These are phyloP conservation scores for Fusarium scirpi DNA, from an alignment of 2,329 filamentous ascomycete genomes.

Conservation along the genomic window DNA sequence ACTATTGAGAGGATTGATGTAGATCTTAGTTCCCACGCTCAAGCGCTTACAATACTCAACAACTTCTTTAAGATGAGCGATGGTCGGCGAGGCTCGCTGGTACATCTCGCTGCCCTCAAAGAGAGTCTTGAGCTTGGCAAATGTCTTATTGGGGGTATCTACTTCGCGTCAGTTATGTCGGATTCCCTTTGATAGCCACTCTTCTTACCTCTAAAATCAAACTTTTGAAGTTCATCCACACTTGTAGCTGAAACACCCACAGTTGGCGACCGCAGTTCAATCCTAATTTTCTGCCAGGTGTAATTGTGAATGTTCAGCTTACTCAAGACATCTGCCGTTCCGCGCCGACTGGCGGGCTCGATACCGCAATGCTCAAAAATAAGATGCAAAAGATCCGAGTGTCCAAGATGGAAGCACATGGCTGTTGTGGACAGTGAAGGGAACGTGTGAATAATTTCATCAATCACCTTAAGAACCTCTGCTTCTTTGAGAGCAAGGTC, in stretches of 20 bases:
- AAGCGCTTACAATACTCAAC: conserved; percentile 81
- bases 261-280: conserved; percentile 82
- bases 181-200: too few relatives aligned
- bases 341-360: conserved; percentile 72
- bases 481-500: conserved; percentile 92
- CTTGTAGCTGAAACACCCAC: conserved; percentile 89
- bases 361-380: conserved; percentile 94
- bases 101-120: conserved; percentile 75
- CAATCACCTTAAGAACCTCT: conserved; percentile 91
- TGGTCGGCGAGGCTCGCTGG: conserved; percentile 79
- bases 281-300: conserved; percentile 85
- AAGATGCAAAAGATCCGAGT: conserved; percentile 85
- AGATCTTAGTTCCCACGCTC: conserved; percentile 80
- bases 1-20: conserved; percentile 86
- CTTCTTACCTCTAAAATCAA: conserved; percentile 83
- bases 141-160: conserved; percentile 69
- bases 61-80: conserved; percentile 84
- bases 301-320: conserved; percentile 85
- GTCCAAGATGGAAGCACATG: conserved; percentile 92
- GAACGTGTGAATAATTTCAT: conserved; percentile 87
- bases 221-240: conserved; percentile 87
- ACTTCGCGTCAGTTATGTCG: conserved; percentile 33
- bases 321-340: conserved; percentile 85
- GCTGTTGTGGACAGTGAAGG: conserved; percentile 76
- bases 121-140: conserved; percentile 68